Conservation (phyloP, 2,329 filamentous ascomycete genomes). For the Colletotrichum graminicola region DNA sequence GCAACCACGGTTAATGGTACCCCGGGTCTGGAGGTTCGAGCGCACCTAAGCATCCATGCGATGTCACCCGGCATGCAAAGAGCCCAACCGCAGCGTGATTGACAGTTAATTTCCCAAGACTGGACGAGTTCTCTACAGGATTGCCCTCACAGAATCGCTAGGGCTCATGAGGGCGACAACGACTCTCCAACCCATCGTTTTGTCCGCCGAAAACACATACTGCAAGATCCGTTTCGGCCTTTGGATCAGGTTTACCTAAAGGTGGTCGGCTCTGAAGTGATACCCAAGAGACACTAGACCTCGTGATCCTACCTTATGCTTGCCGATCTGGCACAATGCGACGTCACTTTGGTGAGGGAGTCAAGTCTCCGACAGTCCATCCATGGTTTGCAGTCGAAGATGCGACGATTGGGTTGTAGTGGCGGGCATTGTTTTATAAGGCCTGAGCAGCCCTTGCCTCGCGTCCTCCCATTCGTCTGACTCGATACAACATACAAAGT, state of each 20-base stretch:
- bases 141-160: slow-evolving; percentile 1
- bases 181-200: slow-evolving; percentile 1
- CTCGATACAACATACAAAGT: slow-evolving; percentile 27
- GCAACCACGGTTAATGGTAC: neutral
- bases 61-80: neutral
- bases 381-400: slow-evolving; percentile 25
- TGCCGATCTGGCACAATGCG: slow-evolving; percentile 27
- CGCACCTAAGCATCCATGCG: slow-evolving; percentile 6
- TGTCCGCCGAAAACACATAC: slow-evolving; percentile 7
- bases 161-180: neutral
- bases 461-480: slow-evolving; percentile 29
- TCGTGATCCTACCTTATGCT: neutral
- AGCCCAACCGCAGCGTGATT: neutral
- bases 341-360: neutral
- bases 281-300: neutral
- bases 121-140: slow-evolving; percentile 1
- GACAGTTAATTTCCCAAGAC: neutral
- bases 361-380: slow-evolving; percentile 22
- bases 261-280: neutral
- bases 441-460: slow-evolving; percentile 30
- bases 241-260: slow-evolving; percentile 13
- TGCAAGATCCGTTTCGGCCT: neutral
- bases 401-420: slow-evolving; percentile 28
- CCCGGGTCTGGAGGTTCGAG: slow-evolving; percentile 11
- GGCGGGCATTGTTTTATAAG: slow-evolving; percentile 22